Percentiles rank a stretch among this genome's conserved stretches.
Conservation (phyloP, 768 basidiomycete species). For the Mycena amicta region DNA sequence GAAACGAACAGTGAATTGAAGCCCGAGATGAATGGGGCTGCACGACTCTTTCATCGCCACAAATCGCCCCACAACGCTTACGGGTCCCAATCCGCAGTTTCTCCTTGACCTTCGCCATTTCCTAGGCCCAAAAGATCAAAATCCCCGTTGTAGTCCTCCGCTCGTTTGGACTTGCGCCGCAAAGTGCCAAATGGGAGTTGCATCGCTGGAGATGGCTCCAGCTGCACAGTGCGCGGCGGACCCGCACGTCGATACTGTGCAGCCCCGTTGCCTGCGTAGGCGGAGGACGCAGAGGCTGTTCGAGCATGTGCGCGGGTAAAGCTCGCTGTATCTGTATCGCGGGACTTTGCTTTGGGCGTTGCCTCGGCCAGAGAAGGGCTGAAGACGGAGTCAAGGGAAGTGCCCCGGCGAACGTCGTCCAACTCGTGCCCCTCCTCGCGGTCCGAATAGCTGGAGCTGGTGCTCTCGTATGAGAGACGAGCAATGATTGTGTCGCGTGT, state of each 20-base stretch:
- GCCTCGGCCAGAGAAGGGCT: conserved; percentile 9
- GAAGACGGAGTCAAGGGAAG: conserved; percentile 30
- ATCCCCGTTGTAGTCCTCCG: conserved; percentile 8
- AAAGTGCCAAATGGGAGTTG: conserved; percentile 38
- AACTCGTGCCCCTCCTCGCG: conserved; percentile 46
- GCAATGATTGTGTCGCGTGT: conserved; percentile 57
- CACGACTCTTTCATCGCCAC: not conserved
- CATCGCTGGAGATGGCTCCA: conserved; percentile 59
- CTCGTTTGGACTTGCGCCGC: conserved; percentile 2
- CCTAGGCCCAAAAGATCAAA: conserved; percentile 18
- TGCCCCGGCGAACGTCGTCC: conserved; percentile 35
- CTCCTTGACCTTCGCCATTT: conserved; percentile 21
- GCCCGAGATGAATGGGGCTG: not conserved
- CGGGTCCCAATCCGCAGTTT: conserved; percentile 18
- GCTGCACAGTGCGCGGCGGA: conserved; percentile 48
- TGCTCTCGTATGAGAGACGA: conserved; percentile 56
- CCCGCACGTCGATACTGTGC: conserved; percentile 18
- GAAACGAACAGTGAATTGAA: no score
- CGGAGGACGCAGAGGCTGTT: conserved; percentile 15
- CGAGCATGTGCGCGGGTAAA: conserved; percentile 11
- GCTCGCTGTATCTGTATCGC: not conserved
- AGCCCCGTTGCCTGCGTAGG: conserved; percentile 6
- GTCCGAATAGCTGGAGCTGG: conserved; percentile 44
- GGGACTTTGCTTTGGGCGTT: conserved; percentile 5
- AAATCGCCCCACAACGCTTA: not conserved